Conservation (phyloP, 2,329 filamentous ascomycete species). For the Neurospora sp. region DNA sequence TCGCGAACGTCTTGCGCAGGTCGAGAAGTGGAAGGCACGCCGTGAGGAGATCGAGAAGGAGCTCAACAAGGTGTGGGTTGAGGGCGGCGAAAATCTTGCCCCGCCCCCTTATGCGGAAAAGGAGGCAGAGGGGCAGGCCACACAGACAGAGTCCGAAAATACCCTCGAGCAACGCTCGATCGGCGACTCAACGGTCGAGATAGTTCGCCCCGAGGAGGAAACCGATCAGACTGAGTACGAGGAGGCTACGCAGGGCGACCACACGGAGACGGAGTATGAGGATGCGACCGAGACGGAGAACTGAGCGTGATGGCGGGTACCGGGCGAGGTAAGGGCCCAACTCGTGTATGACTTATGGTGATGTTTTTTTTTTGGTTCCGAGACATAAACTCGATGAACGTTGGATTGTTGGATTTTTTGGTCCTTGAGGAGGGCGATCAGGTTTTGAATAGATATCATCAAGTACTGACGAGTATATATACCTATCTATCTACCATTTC, state of each 20-base stretch:
- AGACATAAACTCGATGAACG: background rate
- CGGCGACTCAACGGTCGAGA: background rate
- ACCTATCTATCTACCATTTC: background rate
- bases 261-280: conserved; percentile 5
- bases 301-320: background rate
- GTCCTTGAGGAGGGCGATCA: background rate
- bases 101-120: conserved; percentile 35
- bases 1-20: conserved; percentile 66
- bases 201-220: conserved; percentile 5
- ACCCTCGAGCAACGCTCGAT: background rate
- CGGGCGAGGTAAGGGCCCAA: background rate
- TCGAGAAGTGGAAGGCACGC: conserved; percentile 73
- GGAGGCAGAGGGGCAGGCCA: conserved; percentile 5
- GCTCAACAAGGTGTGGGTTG: conserved; percentile 54
- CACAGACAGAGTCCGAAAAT: background rate
- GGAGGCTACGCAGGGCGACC: conserved; percentile 9
- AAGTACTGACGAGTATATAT: background rate
- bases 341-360: background rate
- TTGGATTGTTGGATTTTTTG: background rate
- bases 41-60: conserved; percentile 75
- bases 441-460: background rate
- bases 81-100: conserved; percentile 37
- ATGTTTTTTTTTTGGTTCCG: background rate
- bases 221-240: conserved; percentile 11
- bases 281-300: background rate